Evolutionary conservation across 129 eudicot genomes (phyloP), one percentile per base, ranked within the genome.

Genomic region (Chrysanthemum seticuspe): DNA sequence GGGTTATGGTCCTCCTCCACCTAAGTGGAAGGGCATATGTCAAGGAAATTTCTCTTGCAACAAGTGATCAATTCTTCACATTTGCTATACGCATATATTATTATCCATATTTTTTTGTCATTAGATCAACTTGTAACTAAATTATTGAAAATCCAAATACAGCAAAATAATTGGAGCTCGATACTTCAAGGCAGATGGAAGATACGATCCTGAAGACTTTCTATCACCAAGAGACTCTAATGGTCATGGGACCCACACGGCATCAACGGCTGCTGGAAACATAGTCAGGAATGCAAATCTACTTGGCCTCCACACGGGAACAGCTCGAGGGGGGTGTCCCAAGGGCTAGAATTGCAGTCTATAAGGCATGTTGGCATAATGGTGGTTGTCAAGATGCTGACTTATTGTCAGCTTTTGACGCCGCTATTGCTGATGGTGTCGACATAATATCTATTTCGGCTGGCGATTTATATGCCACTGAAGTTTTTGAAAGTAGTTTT

Each of bases 211-310:
- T 13, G n/a, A 31, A 2, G 68, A 63, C 2, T 12, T 31, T 2
- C 50, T 1, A 34, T 63, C 68, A 31, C 68, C 68, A 63, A 14
- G 68, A 63, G 68, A 63, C 50, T 62, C 67, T 63, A 12, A 63
- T 8, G 68, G 68, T 12, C 68, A 63, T 29, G 68, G 68, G 7
- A 63, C 68, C 68, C 68, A 63, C 68, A 63, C 68, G n/a, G 68
- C 68, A 6, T 63, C 68, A 47, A 63, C 50, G 6, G 68, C 68
- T 14, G 68, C 68, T 1, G 68, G 68, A 63, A 63, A 63, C 50
- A 63, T 63, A 63, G 68, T 63, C 5, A 31, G 49, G 50, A 63
- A 63, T 34, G 68, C 25, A 34, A 63, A 63, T 48, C 50, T 63
- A n/a, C 47, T 63, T 14, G 68, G 68, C 2, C 68, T 63, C 49